Evolutionary conservation across 2,329 filamentous ascomycete genomes (phyloP).

Genomic region (Camillea tinctor): DNA sequence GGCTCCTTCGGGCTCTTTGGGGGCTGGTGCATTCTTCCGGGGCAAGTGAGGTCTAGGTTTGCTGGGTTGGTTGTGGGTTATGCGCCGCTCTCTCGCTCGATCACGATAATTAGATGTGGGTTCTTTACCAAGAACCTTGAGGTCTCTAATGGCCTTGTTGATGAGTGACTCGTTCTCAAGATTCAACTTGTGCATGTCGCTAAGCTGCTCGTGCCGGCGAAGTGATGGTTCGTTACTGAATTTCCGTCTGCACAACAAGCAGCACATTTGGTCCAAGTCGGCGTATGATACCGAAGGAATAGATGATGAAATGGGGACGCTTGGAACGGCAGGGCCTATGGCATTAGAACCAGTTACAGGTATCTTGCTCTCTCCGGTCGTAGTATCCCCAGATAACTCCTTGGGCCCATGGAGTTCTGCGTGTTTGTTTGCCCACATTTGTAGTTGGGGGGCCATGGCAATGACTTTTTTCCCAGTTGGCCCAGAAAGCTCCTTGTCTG

Average conservation of each 20-base stretch:
- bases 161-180: slow-evolving; percentile 29
- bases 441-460: slow-evolving; percentile 61
- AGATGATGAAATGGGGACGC: slow-evolving; percentile 17
- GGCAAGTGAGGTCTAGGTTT: slow-evolving; percentile 43
- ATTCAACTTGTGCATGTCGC: slow-evolving; percentile 42
- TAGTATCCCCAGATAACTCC: slow-evolving; percentile 30
- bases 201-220: slow-evolving; percentile 44
- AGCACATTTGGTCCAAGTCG: slow-evolving; percentile 48
- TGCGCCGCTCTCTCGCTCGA: slow-evolving; percentile 64
- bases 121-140: slow-evolving; percentile 36
- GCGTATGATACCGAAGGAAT: slow-evolving; percentile 57
- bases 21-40: slow-evolving; percentile 25
- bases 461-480: slow-evolving; percentile 48
- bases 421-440: slow-evolving; percentile 71
- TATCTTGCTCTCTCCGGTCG: slow-evolving; percentile 31
- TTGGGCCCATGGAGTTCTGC: slow-evolving; percentile 62
- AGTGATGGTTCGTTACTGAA: slow-evolving; percentile 41
- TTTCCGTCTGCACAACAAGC: slow-evolving; percentile 42
- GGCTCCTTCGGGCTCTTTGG: slow-evolving; percentile 38
- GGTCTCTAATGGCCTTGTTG: slow-evolving; percentile 28
- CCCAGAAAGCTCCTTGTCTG: slow-evolving; percentile 41
- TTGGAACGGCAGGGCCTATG: slow-evolving; percentile 16
- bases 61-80: slow-evolving; percentile 60
- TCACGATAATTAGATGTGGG: slow-evolving; percentile 54
- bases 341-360: slow-evolving; percentile 26